Evolutionary conservation across 2,329 filamentous ascomycete species (phyloP).

Genomic region (Colletotrichum truncatum): DNA sequence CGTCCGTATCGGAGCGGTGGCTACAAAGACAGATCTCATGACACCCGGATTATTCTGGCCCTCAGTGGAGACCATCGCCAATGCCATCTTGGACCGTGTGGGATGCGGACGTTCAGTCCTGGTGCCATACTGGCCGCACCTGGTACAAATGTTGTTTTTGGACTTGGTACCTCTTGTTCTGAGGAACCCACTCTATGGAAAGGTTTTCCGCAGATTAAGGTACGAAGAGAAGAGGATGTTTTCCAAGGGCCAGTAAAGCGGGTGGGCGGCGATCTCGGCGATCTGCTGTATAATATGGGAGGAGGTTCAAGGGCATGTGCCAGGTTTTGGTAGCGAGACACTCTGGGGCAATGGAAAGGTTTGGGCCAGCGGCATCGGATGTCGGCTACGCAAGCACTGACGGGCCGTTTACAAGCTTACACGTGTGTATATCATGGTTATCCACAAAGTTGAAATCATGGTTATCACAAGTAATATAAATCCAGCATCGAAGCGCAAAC

Average conservation of each 20-base stretch:
- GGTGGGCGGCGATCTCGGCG: not conserved
- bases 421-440: not conserved
- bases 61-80: conserved; percentile 12
- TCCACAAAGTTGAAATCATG: conserved; percentile 26
- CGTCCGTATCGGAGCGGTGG: conserved; percentile 16
- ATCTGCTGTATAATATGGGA: no score
- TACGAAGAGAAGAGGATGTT: conserved; percentile 6
- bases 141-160: not conserved
- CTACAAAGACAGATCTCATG: conserved; percentile 12
- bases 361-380: not conserved
- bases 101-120: conserved; percentile 15
- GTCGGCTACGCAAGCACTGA: not conserved
- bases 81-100: conserved; percentile 23
- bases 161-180: conserved; percentile 12
- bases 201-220: conserved; percentile 1
- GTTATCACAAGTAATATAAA: conserved; percentile 5
- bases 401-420: not conserved
- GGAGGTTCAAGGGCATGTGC: not conserved
- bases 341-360: not conserved
- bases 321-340: no score
- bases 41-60: conserved; percentile 19
- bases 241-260: conserved; percentile 7
- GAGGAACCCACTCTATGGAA: not conserved
- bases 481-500: not conserved
- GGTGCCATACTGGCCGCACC: conserved; percentile 22